phyloP scores from a whole-genome alignment of 805 yeast species.

The Cyberlindnera mrakii region DNA sequence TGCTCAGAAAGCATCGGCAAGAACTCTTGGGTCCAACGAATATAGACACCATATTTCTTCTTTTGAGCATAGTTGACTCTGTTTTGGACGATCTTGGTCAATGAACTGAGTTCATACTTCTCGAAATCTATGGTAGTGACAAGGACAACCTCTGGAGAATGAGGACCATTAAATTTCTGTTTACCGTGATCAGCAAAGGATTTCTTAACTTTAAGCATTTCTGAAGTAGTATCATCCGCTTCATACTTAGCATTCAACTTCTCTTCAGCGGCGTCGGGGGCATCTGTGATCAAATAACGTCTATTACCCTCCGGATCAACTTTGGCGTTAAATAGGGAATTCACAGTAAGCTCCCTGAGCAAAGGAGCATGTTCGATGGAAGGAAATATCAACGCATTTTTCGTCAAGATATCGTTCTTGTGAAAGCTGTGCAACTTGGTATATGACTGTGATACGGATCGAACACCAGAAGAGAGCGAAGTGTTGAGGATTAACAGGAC shows the following conservation, averaged over 20 bases:
- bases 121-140: conserved; percentile 80
- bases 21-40: conserved; percentile 84
- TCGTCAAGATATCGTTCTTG: conserved; percentile 39
- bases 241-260: conserved; percentile 33
- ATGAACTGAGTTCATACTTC: conserved; percentile 48
- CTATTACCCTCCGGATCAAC: conserved; percentile 40
- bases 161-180: conserved; percentile 34
- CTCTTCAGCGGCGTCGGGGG: conserved; percentile 32
- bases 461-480: background rate
- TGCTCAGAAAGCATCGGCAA: conserved; percentile 44
- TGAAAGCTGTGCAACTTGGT: conserved; percentile 39
- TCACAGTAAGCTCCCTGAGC: conserved; percentile 50
- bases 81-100: conserved; percentile 72
- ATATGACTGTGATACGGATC: conserved; percentile 7
- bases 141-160: conserved; percentile 60
- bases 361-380: conserved; percentile 64
- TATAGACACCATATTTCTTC: conserved; percentile 77
- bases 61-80: conserved; percentile 82
- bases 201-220: conserved; percentile 40
- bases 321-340: conserved; percentile 43
- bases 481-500: conserved; percentile 7
- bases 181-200: conserved; percentile 63
- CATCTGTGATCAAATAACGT: conserved; percentile 27
- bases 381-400: conserved; percentile 59
- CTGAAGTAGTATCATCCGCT: conserved; percentile 25